Evolutionary conservation across 495 filamentous ascomycete species (phyloP).

Genomic region (Trypethelium eluteriae): DNA sequence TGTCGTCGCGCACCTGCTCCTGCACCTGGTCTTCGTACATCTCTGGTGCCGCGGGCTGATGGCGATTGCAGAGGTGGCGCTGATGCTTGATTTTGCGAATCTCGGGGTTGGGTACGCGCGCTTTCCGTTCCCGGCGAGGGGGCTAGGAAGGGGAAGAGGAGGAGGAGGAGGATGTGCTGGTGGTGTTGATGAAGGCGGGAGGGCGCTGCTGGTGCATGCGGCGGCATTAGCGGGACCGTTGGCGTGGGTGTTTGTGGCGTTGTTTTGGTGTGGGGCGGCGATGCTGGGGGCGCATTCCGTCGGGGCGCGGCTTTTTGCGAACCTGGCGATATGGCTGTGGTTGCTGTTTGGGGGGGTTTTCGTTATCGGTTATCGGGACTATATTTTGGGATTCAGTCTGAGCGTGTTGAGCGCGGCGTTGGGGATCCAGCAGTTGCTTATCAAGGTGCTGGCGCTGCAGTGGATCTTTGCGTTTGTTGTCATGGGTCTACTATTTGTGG

Average conservation of each 20-base stretch:
- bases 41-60: slow-evolving; percentile 72
- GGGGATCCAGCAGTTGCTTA: neutral
- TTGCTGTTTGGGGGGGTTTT: slow-evolving; percentile 65
- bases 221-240: slow-evolving; percentile 68
- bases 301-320: slow-evolving; percentile 67
- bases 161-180: neutral
- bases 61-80: slow-evolving; percentile 60
- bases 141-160: too few relatives aligned
- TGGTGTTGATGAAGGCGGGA: neutral
- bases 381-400: slow-evolving; percentile 71
- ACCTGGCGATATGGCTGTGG: slow-evolving; percentile 78
- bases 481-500: slow-evolving; percentile 63
- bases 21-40: slow-evolving; percentile 69
- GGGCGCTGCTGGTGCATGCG: slow-evolving; percentile 51
- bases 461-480: slow-evolving; percentile 88
- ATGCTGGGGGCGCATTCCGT: slow-evolving; percentile 54
- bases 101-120: slow-evolving; percentile 71
- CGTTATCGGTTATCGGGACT: slow-evolving; percentile 65
- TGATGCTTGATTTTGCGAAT: slow-evolving; percentile 75
- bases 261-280: slow-evolving; percentile 83
- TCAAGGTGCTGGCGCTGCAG: slow-evolving; percentile 61
- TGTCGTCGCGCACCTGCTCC: slow-evolving; percentile 78
- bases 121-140: neutral
- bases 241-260: slow-evolving; percentile 73
- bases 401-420: slow-evolving; percentile 46